Conservation (phyloP, 1,284 basidiomycete genomes). For the Irpex lacteus region DNA sequence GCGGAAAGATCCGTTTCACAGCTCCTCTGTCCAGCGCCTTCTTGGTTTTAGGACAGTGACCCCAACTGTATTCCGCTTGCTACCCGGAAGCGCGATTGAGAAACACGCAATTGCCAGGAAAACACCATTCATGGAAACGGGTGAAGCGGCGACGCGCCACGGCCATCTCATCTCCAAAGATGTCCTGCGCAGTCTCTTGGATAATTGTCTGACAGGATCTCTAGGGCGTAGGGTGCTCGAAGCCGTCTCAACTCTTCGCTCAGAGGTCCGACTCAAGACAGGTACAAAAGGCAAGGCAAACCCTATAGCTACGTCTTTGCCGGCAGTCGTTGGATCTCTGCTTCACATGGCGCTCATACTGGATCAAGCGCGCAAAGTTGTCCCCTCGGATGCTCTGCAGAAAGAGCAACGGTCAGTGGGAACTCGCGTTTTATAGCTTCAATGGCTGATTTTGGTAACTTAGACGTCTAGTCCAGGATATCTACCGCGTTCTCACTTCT, state of each 20-base stretch:
- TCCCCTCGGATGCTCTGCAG: neutral
- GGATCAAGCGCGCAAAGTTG: neutral
- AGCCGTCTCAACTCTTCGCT: neutral
- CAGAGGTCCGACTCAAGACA: neutral
- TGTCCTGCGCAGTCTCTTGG: neutral
- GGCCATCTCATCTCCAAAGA: neutral
- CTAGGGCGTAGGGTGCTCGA: neutral
- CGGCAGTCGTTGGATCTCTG: neutral
- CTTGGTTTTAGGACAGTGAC: slow-evolving; percentile 4
- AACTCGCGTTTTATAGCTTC: neutral
- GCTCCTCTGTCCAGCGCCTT: neutral
- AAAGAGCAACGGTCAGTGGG: neutral
- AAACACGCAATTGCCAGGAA: neutral
- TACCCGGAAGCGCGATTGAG: neutral
- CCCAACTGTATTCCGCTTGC: neutral
- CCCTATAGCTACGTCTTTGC: neutral
- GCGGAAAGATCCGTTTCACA: neutral
- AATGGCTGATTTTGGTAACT: neutral
- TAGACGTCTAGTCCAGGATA: neutral
- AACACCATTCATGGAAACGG: neutral
- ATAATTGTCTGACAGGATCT: neutral
- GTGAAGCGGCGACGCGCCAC: neutral
- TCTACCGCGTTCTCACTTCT: neutral
- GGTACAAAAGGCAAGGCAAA: neutral
- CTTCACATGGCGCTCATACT: neutral